Evolutionary conservation across 2,329 filamentous ascomycete genomes (phyloP), one percentile per base, ranked within the genome.

Genomic region (Colletotrichum kahawae): DNA sequence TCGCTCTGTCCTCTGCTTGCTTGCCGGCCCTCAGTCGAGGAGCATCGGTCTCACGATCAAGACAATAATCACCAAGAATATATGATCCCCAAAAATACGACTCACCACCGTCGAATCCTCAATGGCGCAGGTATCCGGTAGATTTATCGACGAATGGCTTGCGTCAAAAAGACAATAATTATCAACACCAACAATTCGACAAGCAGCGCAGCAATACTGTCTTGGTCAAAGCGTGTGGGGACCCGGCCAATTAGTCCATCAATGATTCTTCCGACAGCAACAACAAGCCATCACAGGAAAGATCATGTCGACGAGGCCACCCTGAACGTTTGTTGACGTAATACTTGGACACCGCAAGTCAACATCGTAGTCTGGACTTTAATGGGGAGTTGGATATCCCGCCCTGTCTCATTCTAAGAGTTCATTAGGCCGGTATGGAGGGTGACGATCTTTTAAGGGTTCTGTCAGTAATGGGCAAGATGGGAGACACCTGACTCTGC

Each of bases 21-120:
- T 27, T 27, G 24, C 24, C 24, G 24, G 24, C 24, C 24, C 24
- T 27, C 5, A 27, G 24, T 27, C 24, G 24, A 27, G 24, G 24
- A 48, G 38, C 38, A 43, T 43, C 18, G 18, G 18, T 18, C 38
- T n/a, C 38, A 48, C 5, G 38, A 48, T n/a, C 38, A 12, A 48
- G 38, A 0, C 38, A 21, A 48, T 6, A 12, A n/a, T 0, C n/a
- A 12, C 38, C 1, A 48, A n/a, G 9, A 0, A 48, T 48, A 18
- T 12, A 48, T 21, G 9, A 18, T 4, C 18, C 18, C 5, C 18
- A 48, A 48, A 12, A 12, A 12, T 0, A 48, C 38, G 18, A n/a
- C 12, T 48, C 5, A 48, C 38, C n/a, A 6, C 18, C 10, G 36
- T 18, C 16, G 36, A 43, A 43, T 3, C 8, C 0, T 18, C 4